A percentile compares a stretch with the other conserved stretches of the same genome.
Evolutionary conservation across 805 yeast genomes (phyloP).

Genomic region (Cyberlindnera japonica): DNA sequence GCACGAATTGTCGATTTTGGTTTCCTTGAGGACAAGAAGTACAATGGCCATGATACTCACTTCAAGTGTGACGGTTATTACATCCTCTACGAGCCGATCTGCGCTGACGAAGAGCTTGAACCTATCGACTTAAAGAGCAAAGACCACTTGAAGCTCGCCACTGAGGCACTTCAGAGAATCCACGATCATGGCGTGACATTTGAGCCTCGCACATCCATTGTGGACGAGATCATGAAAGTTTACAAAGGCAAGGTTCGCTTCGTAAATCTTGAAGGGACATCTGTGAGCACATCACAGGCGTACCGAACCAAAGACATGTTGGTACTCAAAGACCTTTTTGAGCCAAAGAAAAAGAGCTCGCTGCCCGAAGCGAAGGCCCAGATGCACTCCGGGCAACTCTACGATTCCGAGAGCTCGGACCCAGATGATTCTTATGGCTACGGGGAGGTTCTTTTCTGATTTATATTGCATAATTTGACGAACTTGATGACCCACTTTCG

Average conservation of each 20-base stretch:
- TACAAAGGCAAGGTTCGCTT: conserved; percentile 20
- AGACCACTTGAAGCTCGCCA: conserved; percentile 16
- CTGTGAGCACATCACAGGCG: too few relatives aligned
- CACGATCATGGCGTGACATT: conserved; percentile 24
- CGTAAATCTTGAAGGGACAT: conserved; percentile 26
- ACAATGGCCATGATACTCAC: conserved; percentile 19
- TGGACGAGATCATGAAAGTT: conserved; percentile 18
- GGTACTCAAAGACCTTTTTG: too few relatives aligned
- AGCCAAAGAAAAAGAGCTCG: too few relatives aligned
- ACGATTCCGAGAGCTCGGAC: too few relatives aligned
- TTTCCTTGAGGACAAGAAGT: conserved; percentile 24
- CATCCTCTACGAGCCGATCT: conserved; percentile 24
- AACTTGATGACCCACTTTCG: too few relatives aligned
- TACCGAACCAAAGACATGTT: too few relatives aligned
- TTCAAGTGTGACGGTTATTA: conserved; percentile 28
- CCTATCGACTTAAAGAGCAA: conserved; percentile 13
- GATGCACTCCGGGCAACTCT: too few relatives aligned
- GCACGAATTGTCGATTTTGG: conserved; percentile 27
- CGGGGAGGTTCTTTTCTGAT: too few relatives aligned
- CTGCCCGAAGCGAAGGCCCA: too few relatives aligned
- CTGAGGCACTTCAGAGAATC: conserved; percentile 16
- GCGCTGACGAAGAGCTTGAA: conserved; percentile 13
- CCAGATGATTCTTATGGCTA: too few relatives aligned
- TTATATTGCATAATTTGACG: too few relatives aligned
- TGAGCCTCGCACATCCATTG: conserved; percentile 16